Evolutionary conservation across 306 rosid species (phyloP), one percentile per base, ranked within the genome.

Genomic region (Ceratonia siliqua): DNA sequence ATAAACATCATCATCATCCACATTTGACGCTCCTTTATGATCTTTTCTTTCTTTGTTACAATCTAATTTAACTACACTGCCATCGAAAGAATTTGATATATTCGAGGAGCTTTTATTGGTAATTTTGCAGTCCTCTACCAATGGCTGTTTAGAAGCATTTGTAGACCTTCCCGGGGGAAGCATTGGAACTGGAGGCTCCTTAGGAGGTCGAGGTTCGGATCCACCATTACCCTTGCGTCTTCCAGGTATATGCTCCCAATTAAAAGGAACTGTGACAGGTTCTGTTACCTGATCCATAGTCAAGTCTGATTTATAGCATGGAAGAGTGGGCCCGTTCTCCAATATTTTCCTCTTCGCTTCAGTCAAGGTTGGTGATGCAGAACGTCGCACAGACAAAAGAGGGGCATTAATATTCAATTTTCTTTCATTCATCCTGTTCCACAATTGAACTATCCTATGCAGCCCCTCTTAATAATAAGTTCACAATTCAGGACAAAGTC

Each of bases 181-280:
- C 70, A 84, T 84, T n/a, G 95, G 96, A 30, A 72, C 50, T 46
- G 86, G 76, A 72, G 80, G 20, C 63, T 72, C 61, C 63, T 77
- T 78, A 20, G 21, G 62, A 81, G 68, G 49, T 70, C 67, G 84
- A 64, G 81, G 61, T 41, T 76, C 85, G 17, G 85, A 82, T 63
- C 81, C 76, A 22, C 56, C 64, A 46, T 56, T 89, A 45, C 79
- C 81, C 84, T 91, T 94, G 39, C 92, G 70, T 78, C 67, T 87
- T 81, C 96, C 99, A 0, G 97, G 98, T 71, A 90, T 86, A 24
- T 85, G 87, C 81, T 94, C 99, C 99, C 99, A 94, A n/a, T 85
- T 63, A 76, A 94, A 92, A 69, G 99, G 98, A 52, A 92, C 95
- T 17, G 96, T 88, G 38, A 86, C 91, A 43, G 93, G 95, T 83